A percentile compares a stretch with the other conserved stretches of the same genome.
phyloP scores from a whole-genome alignment of 2,329 filamentous ascomycete species.

The Xylariaceae sp. region DNA sequence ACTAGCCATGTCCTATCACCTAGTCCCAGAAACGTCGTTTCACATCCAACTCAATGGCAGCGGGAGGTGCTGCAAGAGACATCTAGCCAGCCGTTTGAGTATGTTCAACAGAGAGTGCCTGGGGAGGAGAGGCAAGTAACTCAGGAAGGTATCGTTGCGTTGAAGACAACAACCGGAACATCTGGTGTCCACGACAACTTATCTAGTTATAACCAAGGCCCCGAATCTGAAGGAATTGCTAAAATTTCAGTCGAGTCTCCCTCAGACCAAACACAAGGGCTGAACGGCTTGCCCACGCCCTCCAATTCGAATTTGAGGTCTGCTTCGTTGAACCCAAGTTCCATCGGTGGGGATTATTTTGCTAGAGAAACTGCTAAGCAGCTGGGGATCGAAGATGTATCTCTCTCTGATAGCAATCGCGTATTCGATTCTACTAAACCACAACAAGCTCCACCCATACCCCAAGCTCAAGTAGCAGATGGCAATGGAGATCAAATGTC shows the following conservation, averaged over 20 bases:
- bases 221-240: neutral
- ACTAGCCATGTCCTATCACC: slow-evolving; percentile 4
- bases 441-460: neutral
- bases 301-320: slow-evolving; percentile 3
- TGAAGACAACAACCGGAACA: neutral
- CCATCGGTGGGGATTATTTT: neutral
- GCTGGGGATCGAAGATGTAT: neutral
- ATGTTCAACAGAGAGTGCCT: neutral
- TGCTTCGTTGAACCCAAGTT: neutral
- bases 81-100: neutral
- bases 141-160: neutral
- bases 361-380: neutral
- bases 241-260: neutral
- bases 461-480: neutral
- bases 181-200: neutral
- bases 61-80: slow-evolving; percentile 1
- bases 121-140: neutral
- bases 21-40: neutral
- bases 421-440: neutral
- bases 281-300: neutral
- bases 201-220: neutral
- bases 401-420: neutral
- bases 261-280: neutral
- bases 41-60: neutral
- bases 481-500: neutral